Evolutionary conservation across 495 filamentous ascomycete genomes (phyloP), one percentile per base, ranked within the genome.

Genomic region (Podospora conica): DNA sequence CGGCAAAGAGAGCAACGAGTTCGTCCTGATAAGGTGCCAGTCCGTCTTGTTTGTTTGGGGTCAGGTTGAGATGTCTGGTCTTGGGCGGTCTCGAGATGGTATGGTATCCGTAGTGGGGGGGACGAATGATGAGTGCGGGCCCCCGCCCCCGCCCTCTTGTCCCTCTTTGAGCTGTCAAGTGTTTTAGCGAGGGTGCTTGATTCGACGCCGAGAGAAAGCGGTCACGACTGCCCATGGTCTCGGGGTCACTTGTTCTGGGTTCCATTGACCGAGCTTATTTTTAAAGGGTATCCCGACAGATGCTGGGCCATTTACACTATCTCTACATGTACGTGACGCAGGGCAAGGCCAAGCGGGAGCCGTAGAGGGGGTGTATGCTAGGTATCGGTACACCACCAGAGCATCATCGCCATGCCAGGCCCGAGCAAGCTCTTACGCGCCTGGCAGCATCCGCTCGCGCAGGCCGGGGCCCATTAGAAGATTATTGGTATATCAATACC

Each of bases 181-280:
- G 20, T 22, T 27, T 48, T 33, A 31, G 66, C 58, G 21, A 64
- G 40, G 22, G 58, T 57, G 63, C 69, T 59, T 71, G 73, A 71
- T 73, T 75, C 73, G 73, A 69, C 62, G 63, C 59, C 33, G 54
- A 63, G n/a, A 58, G 65, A 56, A 70, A 60, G 71, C 71, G 69
- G 71, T 74, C 71, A 69, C 61, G 66, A 23, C 33, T 9, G n/a
- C n/a, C n/a, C n/a, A n/a, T n/a, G 29, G 70, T 71, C 69, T 71
- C 70, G 68, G 68, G 65, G 64, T 73, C 61, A 65, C 68, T 70
- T 56, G 70, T 69, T 69, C 65, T 69, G 21, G 40, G 40, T 48
- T 48, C 63, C n/a, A 60, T 57, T 61, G 18, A 5, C 55, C 33
- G 24, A 25, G 31, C 22, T 53, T 25, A 15, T n/a, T 60, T 33